A percentile compares a stretch with the other conserved stretches of the same genome.
Evolutionary conservation across 805 yeast genomes (phyloP).

Genomic region (Metschnikowia hibisci): DNA sequence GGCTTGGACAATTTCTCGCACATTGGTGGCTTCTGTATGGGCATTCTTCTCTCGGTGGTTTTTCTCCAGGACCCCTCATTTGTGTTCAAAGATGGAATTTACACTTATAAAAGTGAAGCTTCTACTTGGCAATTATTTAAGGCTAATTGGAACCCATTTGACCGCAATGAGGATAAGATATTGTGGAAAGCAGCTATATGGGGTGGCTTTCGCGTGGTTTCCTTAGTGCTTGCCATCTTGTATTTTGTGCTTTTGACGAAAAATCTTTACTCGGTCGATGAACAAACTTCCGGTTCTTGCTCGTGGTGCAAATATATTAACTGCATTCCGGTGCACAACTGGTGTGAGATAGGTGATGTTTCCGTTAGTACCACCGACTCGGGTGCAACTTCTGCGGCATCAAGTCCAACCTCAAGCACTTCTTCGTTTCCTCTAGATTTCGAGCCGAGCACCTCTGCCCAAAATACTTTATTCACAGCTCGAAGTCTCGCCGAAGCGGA

Average conservation of each 20-base stretch:
- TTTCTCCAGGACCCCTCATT: slow-evolving; percentile 56
- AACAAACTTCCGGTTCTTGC: slow-evolving; percentile 49
- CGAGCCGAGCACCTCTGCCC: slow-evolving; percentile 5
- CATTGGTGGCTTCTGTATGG: slow-evolving; percentile 70
- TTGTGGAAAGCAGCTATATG: slow-evolving; percentile 44
- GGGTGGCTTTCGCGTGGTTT: slow-evolving; percentile 45
- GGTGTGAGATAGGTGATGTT: slow-evolving; percentile 56
- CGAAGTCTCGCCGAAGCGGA: neutral
- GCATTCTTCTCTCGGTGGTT: slow-evolving; percentile 47
- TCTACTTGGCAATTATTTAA: slow-evolving; percentile 30
- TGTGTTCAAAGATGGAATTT: slow-evolving; percentile 37
- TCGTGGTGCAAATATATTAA: slow-evolving; percentile 71
- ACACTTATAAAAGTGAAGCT: slow-evolving; percentile 30
- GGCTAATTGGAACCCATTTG: slow-evolving; percentile 39
- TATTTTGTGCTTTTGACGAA: slow-evolving; percentile 48
- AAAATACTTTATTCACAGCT: neutral
- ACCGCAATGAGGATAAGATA: slow-evolving; percentile 33
- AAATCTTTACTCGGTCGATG: slow-evolving; percentile 42
- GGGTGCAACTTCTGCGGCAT: slow-evolving; percentile 6
- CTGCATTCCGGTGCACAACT: slow-evolving; percentile 65
- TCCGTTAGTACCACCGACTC: slow-evolving; percentile 18
- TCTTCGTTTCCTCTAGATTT: neutral
- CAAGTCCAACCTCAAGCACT: slow-evolving; percentile 4
- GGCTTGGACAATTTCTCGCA: slow-evolving; percentile 75
- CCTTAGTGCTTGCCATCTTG: slow-evolving; percentile 43